Base-by-base conservation (phyloP, 2,329 filamentous ascomycete genomes). In the Colletotrichum lini region DNA sequence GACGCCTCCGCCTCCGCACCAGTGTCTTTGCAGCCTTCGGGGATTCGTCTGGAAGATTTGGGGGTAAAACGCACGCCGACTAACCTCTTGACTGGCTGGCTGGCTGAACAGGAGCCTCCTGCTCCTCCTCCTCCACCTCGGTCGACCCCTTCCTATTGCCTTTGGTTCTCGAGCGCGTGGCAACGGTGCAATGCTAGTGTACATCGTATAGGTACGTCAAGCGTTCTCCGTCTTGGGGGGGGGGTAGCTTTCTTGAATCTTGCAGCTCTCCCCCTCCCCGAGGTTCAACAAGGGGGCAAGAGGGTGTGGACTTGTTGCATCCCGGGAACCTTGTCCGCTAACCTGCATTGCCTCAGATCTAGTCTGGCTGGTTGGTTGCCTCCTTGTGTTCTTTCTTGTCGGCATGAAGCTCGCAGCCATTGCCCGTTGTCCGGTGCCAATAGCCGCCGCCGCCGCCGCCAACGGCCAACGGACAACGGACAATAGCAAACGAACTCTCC, bases 11-110 rank as follows among this genome's bases (percentile, higher is more conserved):
- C 49, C 50, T 42, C 49, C 52, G 58, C 65, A 63, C 65, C 58
- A 71, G n/a, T 58, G 52, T 53, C 65, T 63, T 63, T 49, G 58
- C 26, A 71, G 40, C 60, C 58, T 59, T 63, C 56, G 59, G 52
- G n/a, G 21, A 38, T 53, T 40, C 16, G 35, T 21, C 38, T 54
- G 35, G 35, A 40, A 53, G 66, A 68, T 53, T 42, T 47, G 49
- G 58, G 58, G 65, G 68, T 53, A 58, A 63, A 45, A 35, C 57
- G 35, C 18, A 49, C 50, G 44, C 38, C 13, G 38, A n/a, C 26
- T 61, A n/a, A 38, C 35, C 8, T 9, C 44, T 44, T 16, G 50
- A 52, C 23, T 15, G 15, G 26, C 8, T 35, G 15, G 35, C 35
- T 38, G 35, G 35, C 35, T 10, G 35, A 38, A 38, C 35, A 38